These are phyloP conservation scores for Colletotrichum karsti DNA, from an alignment of 2,329 filamentous ascomycete genomes.

Conservation along the genomic window DNA sequence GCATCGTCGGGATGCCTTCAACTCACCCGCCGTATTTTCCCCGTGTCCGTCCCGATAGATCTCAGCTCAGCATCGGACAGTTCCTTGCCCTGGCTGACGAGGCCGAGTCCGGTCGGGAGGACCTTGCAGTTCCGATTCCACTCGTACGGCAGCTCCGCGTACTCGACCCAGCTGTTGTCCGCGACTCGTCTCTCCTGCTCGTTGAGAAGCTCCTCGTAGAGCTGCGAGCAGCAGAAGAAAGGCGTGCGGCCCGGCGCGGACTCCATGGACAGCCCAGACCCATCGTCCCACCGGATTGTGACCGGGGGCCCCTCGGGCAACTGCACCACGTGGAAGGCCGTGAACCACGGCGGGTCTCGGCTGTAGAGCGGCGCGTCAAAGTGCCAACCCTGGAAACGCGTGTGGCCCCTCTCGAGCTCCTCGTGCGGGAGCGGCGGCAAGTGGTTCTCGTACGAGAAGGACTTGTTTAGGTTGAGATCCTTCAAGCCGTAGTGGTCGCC, in stretches of 20 bases:
- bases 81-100: slow-evolving; percentile 47
- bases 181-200: slow-evolving; percentile 47
- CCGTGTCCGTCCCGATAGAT: slow-evolving; percentile 30
- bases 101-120: slow-evolving; percentile 48
- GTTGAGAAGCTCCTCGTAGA: slow-evolving; percentile 48
- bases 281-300: slow-evolving; percentile 52
- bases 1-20: not conserved
- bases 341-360: slow-evolving; percentile 50
- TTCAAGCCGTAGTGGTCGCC: slow-evolving; percentile 54
- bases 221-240: slow-evolving; percentile 51
- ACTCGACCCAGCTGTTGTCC: slow-evolving; percentile 55
- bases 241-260: slow-evolving; percentile 51
- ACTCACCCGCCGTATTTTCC: slow-evolving; percentile 39
- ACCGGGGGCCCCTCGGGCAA: slow-evolving; percentile 45
- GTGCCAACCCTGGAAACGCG: slow-evolving; percentile 57
- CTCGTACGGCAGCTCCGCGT: slow-evolving; percentile 52
- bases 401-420: slow-evolving; percentile 49
- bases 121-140: slow-evolving; percentile 52
- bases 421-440: slow-evolving; percentile 38
- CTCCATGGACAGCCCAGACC: slow-evolving; percentile 48
- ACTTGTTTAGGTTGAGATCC: slow-evolving; percentile 40
- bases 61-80: slow-evolving; percentile 44
- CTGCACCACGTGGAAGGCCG: slow-evolving; percentile 48
- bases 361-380: slow-evolving; percentile 54
- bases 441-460: slow-evolving; percentile 47